Percentiles rank a stretch among this genome's conserved stretches.
Conservation (phyloP, 2,329 filamentous ascomycete species). For the Cylindrodendrum hubeiense region DNA sequence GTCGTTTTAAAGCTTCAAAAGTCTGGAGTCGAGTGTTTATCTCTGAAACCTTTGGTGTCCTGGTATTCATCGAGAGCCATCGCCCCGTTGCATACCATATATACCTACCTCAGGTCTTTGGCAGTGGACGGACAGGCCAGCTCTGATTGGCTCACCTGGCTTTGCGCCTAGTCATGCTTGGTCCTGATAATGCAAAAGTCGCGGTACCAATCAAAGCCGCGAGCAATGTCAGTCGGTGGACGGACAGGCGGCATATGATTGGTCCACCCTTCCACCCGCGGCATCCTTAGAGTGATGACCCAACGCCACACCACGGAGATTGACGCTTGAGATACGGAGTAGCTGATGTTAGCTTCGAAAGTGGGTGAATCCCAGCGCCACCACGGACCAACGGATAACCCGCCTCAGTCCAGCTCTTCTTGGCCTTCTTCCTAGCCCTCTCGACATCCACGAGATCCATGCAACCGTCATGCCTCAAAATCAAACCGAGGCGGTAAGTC, state of each 20-base stretch:
- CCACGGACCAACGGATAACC: neutral
- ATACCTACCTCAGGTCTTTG: neutral
- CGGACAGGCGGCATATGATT: constrained; percentile 1
- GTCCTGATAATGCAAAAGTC: neutral
- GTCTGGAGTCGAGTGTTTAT: neutral
- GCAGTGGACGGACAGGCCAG: neutral
- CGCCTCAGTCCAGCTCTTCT: neutral
- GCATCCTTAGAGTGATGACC: neutral
- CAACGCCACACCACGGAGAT: too few relatives aligned
- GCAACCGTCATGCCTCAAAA: neutral
- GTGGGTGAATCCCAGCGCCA: neutral
- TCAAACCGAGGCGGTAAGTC: neutral
- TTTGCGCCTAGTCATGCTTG: neutral
- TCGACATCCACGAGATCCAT: neutral
- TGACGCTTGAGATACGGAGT: too few relatives aligned
- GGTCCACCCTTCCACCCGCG: neutral
- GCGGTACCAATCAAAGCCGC: neutral
- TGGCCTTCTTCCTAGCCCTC: neutral
- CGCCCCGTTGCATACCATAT: neutral
- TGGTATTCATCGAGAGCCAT: neutral
- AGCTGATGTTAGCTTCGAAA: too few relatives aligned
- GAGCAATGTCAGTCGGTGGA: neutral
- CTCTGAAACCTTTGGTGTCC: neutral
- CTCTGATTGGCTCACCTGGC: neutral
- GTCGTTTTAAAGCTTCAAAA: neutral